Conservation (phyloP, 163 green algal genomes). For the Scenedesmus sp. region DNA sequence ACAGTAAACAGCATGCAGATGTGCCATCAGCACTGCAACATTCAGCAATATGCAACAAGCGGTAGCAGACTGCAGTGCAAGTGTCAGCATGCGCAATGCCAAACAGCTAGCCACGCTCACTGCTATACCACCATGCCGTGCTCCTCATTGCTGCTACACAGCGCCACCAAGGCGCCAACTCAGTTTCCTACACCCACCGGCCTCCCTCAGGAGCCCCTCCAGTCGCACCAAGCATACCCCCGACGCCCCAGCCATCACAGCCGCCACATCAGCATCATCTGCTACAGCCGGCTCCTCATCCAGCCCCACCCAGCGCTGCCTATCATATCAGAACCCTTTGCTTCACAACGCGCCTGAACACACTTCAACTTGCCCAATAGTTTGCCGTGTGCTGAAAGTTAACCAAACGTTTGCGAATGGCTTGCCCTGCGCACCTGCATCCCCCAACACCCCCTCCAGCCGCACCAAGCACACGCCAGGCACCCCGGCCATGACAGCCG, state of each 20-base stretch:
- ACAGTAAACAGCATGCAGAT: no score
- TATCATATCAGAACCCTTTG: not conserved
- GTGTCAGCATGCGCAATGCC: no score
- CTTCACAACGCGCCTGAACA: not conserved
- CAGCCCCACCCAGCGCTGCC: constrained; percentile 21
- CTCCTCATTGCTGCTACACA: no score
- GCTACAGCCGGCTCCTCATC: constrained; percentile 11
- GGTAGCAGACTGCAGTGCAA: no score
- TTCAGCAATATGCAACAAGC: no score
- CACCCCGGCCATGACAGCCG: not conserved
- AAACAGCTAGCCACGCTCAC: no score
- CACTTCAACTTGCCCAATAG: not conserved
- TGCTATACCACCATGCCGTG: no score
- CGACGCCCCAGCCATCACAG: not conserved
- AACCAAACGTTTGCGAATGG: not conserved
- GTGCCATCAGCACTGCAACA: no score
- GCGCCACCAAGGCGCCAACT: no score
- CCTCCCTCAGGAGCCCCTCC: not conserved
- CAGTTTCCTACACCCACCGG: not conserved
- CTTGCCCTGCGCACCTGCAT: not conserved
- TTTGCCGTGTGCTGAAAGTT: not conserved
- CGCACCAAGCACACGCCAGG: constrained; percentile 5
- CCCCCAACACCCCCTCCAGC: constrained; percentile 1
- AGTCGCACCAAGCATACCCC: constrained; percentile 18
- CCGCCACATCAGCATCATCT: constrained; percentile 21